These are phyloP conservation scores for Annulohypoxylon stygium DNA, from an alignment of 495 filamentous ascomycete genomes.

Conservation along the genomic window DNA sequence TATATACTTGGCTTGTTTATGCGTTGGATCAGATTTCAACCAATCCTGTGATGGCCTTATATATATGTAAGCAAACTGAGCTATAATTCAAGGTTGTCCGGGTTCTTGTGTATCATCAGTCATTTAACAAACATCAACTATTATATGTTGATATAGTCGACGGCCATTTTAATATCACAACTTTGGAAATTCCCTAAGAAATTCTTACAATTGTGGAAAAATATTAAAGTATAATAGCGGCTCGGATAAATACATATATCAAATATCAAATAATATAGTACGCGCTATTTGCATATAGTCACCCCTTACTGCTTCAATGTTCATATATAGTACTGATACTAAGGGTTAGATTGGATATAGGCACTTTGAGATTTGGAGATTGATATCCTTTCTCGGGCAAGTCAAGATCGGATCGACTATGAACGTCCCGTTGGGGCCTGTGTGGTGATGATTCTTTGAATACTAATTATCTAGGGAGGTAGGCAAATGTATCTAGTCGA, in stretches of 20 bases:
- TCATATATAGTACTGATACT: background rate
- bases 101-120: conserved; percentile 9
- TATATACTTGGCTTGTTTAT: background rate
- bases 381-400: conserved; percentile 13
- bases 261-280: conserved; percentile 20
- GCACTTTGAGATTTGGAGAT: background rate
- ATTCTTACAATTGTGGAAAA: conserved; percentile 44
- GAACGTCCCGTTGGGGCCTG: conserved; percentile 4
- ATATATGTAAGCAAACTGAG: conserved; percentile 33
- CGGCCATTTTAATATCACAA: conserved; percentile 37
- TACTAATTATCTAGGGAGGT: too few species aligned
- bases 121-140: conserved; percentile 10
- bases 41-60: conserved; percentile 8
- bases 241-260: conserved; percentile 50
- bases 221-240: conserved; percentile 23
- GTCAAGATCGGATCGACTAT: conserved; percentile 15
- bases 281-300: conserved; percentile 33
- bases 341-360: background rate
- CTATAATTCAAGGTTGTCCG: conserved; percentile 25
- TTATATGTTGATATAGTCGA: conserved; percentile 29
- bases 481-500: conserved; percentile 24
- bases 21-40: background rate
- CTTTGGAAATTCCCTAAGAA: conserved; percentile 27
- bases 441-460: background rate
- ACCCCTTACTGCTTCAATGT: background rate